phyloP scores from a whole-genome alignment of 2,329 filamentous ascomycete genomes.

The Emericellopsis cladophorae region DNA sequence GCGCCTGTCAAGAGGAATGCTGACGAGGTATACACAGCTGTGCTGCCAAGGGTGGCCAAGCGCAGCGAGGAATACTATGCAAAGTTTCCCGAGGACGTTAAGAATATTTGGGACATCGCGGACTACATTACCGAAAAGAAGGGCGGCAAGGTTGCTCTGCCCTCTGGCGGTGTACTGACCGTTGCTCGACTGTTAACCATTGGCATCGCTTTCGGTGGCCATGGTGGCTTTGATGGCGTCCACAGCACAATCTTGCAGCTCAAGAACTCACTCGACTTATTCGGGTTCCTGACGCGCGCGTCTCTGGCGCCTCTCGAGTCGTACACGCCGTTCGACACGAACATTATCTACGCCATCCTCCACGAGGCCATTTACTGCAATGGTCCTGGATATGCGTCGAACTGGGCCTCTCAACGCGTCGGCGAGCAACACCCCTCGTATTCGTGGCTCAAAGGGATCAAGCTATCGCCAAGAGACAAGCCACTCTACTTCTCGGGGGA shows the following conservation, averaged over 20 bases:
- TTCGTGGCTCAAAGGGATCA: constrained; percentile 32
- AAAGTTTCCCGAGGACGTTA: constrained; percentile 75
- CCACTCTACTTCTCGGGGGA: constrained; percentile 78
- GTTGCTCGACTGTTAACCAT: constrained; percentile 63
- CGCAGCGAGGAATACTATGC: constrained; percentile 70
- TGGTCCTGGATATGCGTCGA: constrained; percentile 35
- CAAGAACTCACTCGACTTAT: constrained; percentile 59
- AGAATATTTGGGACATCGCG: constrained; percentile 53
- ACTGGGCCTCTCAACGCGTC: constrained; percentile 64
- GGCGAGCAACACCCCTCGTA: constrained; percentile 34
- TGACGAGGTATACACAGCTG: constrained; percentile 62
- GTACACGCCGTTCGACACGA: constrained; percentile 57
- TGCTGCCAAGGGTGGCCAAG: constrained; percentile 55
- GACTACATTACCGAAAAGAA: constrained; percentile 45
- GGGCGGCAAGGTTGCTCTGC: constrained; percentile 42
- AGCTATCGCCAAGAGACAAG: constrained; percentile 13
- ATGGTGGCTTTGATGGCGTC: constrained; percentile 64
- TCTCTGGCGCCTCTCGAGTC: constrained; percentile 58
- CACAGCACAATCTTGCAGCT: constrained; percentile 62
- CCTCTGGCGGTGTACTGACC: constrained; percentile 61
- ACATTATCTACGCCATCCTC: constrained; percentile 72
- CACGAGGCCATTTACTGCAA: constrained; percentile 85
- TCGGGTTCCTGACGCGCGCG: constrained; percentile 62
- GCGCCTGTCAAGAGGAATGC: constrained; percentile 60
- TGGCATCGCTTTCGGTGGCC: constrained; percentile 66